Conservation (phyloP, 805 yeast genomes). For the Suhomyces sp. region DNA sequence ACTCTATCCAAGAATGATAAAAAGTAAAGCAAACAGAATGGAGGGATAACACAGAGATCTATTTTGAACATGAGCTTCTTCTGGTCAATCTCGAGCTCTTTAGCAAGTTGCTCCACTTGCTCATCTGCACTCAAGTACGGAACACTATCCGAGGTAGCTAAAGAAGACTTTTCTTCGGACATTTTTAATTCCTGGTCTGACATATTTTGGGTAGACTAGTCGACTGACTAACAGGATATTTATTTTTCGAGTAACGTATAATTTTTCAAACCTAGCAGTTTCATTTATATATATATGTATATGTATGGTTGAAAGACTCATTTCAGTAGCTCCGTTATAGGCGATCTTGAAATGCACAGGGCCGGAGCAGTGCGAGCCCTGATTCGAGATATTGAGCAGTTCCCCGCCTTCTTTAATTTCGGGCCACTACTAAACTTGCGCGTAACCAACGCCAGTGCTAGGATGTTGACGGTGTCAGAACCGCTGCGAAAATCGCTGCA, state of each 20-base stretch:
- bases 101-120: slow-evolving; percentile 21
- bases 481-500: background rate
- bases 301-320: background rate
- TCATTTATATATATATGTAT: background rate
- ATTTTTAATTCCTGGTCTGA: background rate
- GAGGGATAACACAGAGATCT: slow-evolving; percentile 69
- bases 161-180: slow-evolving; percentile 2
- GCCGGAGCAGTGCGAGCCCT: background rate
- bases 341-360: background rate
- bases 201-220: background rate
- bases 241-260: background rate
- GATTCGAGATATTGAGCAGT: background rate
- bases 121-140: slow-evolving; percentile 4
- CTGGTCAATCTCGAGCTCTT: slow-evolving; percentile 48
- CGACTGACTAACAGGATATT: background rate
- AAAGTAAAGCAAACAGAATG: slow-evolving; percentile 72
- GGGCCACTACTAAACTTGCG: background rate
- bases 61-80: slow-evolving; percentile 57
- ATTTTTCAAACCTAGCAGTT: background rate
- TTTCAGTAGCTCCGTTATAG: background rate
- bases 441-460: background rate
- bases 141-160: background rate
- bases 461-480: background rate
- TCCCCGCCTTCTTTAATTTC: background rate
- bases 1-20: slow-evolving; percentile 79